Evolutionary conservation across 306 rosid genomes (phyloP), one percentile per base, ranked within the genome.

Genomic region (Astragalus membranaceus): DNA sequence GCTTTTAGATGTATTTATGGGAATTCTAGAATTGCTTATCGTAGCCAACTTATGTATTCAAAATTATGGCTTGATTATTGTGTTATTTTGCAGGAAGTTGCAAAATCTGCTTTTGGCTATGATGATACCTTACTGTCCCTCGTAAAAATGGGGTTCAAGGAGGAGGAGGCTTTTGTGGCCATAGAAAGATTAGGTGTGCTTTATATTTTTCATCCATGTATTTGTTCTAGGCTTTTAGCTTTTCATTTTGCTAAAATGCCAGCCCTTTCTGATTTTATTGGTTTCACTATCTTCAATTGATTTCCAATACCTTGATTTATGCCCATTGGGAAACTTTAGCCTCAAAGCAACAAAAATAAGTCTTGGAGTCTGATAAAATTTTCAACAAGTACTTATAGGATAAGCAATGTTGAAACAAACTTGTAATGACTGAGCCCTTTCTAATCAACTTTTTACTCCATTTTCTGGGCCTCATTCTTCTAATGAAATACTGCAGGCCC

Each of bases 111-210:
- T 64, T 81, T 85, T 56, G 81, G 66, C 39, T 70, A 69, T 52
- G 86, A 70, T 64, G 74, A 49, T 48, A 76, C 66, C 37, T 46
- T 85, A 16, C 14, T 13, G 69, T 0, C 82, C 47, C 82, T 94
- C 3, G 30, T 26, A 26, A 26, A 26, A 26, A 26, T 26, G 30
- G 30, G 30, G 30, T 26, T 26, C 30, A 26, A 26, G 30, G 30
- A 26, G 2, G 30, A 26, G 30, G 30, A 26, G 30, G 30, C 30
- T 26, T 26, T 26, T 2, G 30, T 26, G 30, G 30, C 30, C 30
- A 26, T 2, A 26, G 30, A 26, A 26, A 26, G 30, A 91, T 91
- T 92, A 64, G 98, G 98, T 90, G 84, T 0, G 84, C 77, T 64
- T 59, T 30, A 41, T 55, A 35, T 36, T 41, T 17, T 64, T 32